Conservation (phyloP, 345 rosid species). For the Pistacia integerrima region DNA sequence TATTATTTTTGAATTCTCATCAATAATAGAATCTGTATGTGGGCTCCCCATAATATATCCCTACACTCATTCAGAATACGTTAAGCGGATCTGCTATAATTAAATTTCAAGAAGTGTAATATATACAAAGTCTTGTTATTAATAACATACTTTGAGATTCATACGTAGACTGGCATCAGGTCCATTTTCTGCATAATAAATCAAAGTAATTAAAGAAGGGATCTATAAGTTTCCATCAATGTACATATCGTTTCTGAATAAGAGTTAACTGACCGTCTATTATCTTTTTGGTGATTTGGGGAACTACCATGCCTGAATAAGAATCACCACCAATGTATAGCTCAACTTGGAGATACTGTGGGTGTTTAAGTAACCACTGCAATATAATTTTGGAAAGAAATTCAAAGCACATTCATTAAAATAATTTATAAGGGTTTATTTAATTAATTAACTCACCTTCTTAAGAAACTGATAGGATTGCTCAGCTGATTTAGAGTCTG, state of each 20-base stretch:
- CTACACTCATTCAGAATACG: not conserved
- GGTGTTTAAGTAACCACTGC: conserved; percentile 41
- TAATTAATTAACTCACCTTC: conserved; percentile 3
- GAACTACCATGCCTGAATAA: conserved; percentile 30
- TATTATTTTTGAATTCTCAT: conserved; percentile 30
- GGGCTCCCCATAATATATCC: conserved; percentile 38
- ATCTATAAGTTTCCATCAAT: no score
- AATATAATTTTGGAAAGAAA: not conserved
- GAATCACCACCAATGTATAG: conserved; percentile 40
- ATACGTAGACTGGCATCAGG: conserved; percentile 19
- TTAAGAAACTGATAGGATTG: conserved; percentile 16
- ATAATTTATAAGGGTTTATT: no score
- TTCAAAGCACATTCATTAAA: no score
- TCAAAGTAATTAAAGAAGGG: no score
- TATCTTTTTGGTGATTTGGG: no score
- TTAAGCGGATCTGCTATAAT: not conserved
- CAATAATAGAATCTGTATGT: conserved; percentile 21
- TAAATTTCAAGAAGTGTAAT: no score
- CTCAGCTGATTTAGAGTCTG: conserved; percentile 16
- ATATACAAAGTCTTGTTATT: not conserved
- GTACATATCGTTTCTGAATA: no score
- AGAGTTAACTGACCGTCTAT: no score
- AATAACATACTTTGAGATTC: conserved; percentile 25
- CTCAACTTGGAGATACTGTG: conserved; percentile 22
- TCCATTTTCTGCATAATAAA: conserved; percentile 24